These are phyloP conservation scores for Xylaria nigripes DNA, from an alignment of 495 filamentous ascomycete genomes.

Conservation along the genomic window DNA sequence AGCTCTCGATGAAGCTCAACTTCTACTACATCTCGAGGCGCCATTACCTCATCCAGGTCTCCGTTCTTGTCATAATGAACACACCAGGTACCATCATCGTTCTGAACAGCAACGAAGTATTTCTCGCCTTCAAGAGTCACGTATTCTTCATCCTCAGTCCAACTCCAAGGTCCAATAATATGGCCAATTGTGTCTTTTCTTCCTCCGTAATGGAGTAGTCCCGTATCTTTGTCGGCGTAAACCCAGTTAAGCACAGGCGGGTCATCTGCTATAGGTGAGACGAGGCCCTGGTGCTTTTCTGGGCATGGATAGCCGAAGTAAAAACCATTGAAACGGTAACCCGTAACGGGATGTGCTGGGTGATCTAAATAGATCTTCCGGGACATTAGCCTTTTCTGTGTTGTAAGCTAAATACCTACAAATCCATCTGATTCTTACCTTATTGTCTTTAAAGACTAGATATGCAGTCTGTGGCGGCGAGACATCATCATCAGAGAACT, in stretches of 20 bases:
- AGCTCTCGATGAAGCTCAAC: slow-evolving; percentile 25
- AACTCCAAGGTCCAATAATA: slow-evolving; percentile 49
- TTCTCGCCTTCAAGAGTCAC: slow-evolving; percentile 41
- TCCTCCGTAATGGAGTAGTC: slow-evolving; percentile 47
- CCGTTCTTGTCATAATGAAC: slow-evolving; percentile 37
- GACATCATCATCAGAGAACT: slow-evolving; percentile 34
- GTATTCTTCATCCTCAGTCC: slow-evolving; percentile 46
- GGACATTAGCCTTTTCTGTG: neutral
- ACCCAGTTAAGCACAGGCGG: slow-evolving; percentile 60
- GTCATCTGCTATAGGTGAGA: slow-evolving; percentile 49
- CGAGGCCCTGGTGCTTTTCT: slow-evolving; percentile 47
- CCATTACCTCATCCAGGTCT: slow-evolving; percentile 20
- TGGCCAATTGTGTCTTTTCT: slow-evolving; percentile 41
- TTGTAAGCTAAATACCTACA: neutral
- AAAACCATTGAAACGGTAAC: slow-evolving; percentile 52
- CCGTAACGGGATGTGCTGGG: slow-evolving; percentile 34
- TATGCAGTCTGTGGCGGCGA: slow-evolving; percentile 29
- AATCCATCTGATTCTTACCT: slow-evolving; percentile 25
- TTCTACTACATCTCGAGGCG: slow-evolving; percentile 23
- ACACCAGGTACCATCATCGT: slow-evolving; percentile 38
- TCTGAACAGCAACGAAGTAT: slow-evolving; percentile 36
- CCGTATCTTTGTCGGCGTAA: slow-evolving; percentile 50
- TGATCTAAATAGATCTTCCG: slow-evolving; percentile 40
- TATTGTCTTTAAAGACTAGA: slow-evolving; percentile 37
- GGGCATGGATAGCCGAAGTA: slow-evolving; percentile 52